Conservation (phyloP, 2,329 filamentous ascomycete genomes). For the Monosporascus ibericus region DNA sequence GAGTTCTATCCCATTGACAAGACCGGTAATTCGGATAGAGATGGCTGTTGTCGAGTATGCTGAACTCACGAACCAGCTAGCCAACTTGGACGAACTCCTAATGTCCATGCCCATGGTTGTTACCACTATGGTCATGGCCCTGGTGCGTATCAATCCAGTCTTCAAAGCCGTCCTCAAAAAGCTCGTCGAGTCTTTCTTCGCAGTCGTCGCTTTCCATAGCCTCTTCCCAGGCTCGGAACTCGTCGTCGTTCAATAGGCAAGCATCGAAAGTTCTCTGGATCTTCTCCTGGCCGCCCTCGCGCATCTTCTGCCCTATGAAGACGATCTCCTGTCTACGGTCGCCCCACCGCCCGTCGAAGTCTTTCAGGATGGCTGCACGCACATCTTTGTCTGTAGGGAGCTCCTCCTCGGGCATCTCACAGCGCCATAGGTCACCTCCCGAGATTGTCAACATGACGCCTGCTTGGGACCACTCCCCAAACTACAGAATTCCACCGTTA, state of each 20-base stretch:
- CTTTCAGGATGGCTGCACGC: conserved; percentile 41
- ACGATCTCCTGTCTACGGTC: conserved; percentile 67
- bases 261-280: conserved; percentile 50
- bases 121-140: conserved; percentile 21
- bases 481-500: conserved; percentile 15
- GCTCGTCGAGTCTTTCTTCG: conserved; percentile 15
- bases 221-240: conserved; percentile 38
- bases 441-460: conserved; percentile 58
- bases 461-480: conserved; percentile 58
- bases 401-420: conserved; percentile 46
- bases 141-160: conserved; percentile 27
- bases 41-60: no score
- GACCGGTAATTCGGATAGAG: no score
- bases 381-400: conserved; percentile 44
- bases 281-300: conserved; percentile 32
- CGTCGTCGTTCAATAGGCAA: conserved; percentile 56
- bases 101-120: conserved; percentile 10
- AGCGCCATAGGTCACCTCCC: conserved; percentile 53
- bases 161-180: conserved; percentile 26
- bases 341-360: conserved; percentile 56
- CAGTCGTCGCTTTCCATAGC: conserved; percentile 18
- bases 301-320: conserved; percentile 63
- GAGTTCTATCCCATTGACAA: no score
- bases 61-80: no score
- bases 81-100: background rate